phyloP scores from a whole-genome alignment of 495 filamentous ascomycete genomes.

The Trypethelium eluteriae region DNA sequence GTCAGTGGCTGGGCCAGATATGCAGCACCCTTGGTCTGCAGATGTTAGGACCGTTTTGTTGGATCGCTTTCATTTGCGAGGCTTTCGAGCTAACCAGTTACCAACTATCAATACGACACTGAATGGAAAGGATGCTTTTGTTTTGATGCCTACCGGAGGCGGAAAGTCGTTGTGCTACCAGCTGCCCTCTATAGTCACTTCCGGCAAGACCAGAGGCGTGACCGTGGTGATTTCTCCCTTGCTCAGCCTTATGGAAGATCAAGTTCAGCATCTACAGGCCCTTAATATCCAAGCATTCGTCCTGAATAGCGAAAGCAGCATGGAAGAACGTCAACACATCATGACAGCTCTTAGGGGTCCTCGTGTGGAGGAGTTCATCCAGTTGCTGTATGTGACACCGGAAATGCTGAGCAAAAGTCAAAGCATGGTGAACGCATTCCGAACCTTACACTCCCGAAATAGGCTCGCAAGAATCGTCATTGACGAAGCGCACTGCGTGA shows the following conservation, averaged over 20 bases:
- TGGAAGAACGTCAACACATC: slow-evolving; percentile 51
- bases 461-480: slow-evolving; percentile 87
- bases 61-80: slow-evolving; percentile 71
- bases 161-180: slow-evolving; percentile 98
- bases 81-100: slow-evolving; percentile 85
- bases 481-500: slow-evolving; percentile 97
- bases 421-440: slow-evolving; percentile 52
- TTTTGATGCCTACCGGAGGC: slow-evolving; percentile 95
- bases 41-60: slow-evolving; percentile 73
- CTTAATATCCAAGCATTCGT: slow-evolving; percentile 68
- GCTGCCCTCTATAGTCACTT: slow-evolving; percentile 74
- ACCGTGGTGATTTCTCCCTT: slow-evolving; percentile 93
- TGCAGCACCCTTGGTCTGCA: slow-evolving; percentile 64
- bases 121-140: slow-evolving; percentile 77
- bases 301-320: slow-evolving; percentile 65
- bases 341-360: slow-evolving; percentile 50
- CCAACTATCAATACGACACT: slow-evolving; percentile 94
- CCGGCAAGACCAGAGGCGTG: slow-evolving; percentile 73
- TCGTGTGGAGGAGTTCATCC: slow-evolving; percentile 59
- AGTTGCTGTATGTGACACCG: slow-evolving; percentile 88
- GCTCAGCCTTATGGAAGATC: slow-evolving; percentile 92
- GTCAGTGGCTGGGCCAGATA: slow-evolving; percentile 27
- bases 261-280: slow-evolving; percentile 70
- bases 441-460: slow-evolving; percentile 52
- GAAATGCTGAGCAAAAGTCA: slow-evolving; percentile 87